Evolutionary conservation across 1,284 basidiomycete genomes (phyloP), one percentile per base, ranked within the genome.

Genomic region (Rhodotorula sp.): DNA sequence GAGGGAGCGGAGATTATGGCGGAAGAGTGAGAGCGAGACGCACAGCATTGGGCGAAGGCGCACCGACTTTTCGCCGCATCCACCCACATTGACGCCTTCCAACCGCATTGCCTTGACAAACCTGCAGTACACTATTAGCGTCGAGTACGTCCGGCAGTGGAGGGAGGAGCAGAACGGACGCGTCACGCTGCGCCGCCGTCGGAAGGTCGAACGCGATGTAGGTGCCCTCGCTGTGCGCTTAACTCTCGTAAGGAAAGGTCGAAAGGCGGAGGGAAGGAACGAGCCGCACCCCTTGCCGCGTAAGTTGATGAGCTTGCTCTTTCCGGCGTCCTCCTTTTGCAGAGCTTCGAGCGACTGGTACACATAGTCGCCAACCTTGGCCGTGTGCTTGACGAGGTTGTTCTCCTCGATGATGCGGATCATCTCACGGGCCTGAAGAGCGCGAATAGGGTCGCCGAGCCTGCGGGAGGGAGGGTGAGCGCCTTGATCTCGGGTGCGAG

Each of bases 371-470:
- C 84, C 84, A 37, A 83, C 80, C 21, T 76, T 41, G 51, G 79
- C 79, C 22, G 82, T 83, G 73, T 82, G 80, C 44, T 79, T 57
- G 12, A 66, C 69, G 56, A 71, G 60, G 25, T 58, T 53, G 63
- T 67, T 70, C 46, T 79, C 62, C 55, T 81, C 63, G 75, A 87
- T 85, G 64, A 84, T 76, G 53, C 81, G 76, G 78, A 86, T 83
- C 73, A 85, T 83, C 72, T 83, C 81, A 56, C 83, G 79, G 0
- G 85, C 85, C 79, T 86, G 85, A 55, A 86, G 78, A 0, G 84
- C 83, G 67, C 84, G 82, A 60, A 84, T 83, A 15, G 85, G 85
- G 76, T 86, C 83, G 46, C 83, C 39, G 15, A 39, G 39, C 39
- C 39, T 39, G 39, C 39, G 39, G 39, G 39, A 39, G 39, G 39